Evolutionary conservation across 2,329 filamentous ascomycete species (phyloP), one percentile per base, ranked within the genome.

Genomic region (Talaromyces rugulosus): DNA sequence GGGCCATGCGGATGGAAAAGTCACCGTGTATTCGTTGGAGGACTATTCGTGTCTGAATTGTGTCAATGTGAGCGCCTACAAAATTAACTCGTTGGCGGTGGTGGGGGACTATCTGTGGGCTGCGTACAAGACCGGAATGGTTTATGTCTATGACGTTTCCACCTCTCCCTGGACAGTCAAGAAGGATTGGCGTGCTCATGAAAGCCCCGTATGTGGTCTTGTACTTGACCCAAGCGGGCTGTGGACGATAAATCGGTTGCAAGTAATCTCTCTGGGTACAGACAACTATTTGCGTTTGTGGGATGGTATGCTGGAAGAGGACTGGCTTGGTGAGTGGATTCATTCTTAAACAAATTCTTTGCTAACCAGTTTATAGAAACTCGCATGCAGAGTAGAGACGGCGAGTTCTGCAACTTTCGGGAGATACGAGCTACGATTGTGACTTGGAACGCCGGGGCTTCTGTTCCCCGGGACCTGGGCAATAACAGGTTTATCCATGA

Each of bases 401-500:
- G 85, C 0, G 85, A 95, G 56, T 98, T 91, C 72, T 97, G 93
- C 79, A 83, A 85, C 31, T 96, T 98, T 74, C 84, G 92, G 59
- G 88, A 96, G 68, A 81, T 98, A 62, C 89, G 87, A 56, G 88
- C 90, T 12, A 81, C 92, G 42, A 86, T 96, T 30, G 84, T 98
- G 80, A 97, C 93, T 0, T 99, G 95, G 95, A 99, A 99, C 73
- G 94, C 93, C 1, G 95, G 95, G 1, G 95, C 95, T n/a, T 89
- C 89, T 16, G 96, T 95, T n/a, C 95, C 95, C 0, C 88, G 87
- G 62, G 90, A 88, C 70, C 80, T 98, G 36, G 85, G 90, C 60
- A 91, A 96, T 69, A 85, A 85, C 11, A 82, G 83, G 51, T 98
- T 98, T 74, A 90, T 98, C 70, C 87, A 87, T 66, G 87, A 94